These are phyloP conservation scores for Mortierella sp. DNA, from an alignment of 371 early-diverging fungal species.

Conservation along the genomic window DNA sequence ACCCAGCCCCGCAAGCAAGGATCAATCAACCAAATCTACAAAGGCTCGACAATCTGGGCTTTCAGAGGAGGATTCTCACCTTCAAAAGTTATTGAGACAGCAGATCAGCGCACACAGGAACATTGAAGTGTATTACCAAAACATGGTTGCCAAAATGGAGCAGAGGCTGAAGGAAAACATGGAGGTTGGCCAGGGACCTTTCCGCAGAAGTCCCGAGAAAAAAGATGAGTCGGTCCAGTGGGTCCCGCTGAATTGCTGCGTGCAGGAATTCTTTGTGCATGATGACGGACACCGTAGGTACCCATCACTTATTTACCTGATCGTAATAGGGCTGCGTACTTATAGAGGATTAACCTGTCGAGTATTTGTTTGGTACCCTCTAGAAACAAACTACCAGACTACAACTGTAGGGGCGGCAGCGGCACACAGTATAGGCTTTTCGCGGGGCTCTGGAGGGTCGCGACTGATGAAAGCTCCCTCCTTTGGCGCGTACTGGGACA, in stretches of 20 bases:
- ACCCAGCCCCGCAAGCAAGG: slow-evolving; percentile 7
- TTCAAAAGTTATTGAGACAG: slow-evolving; percentile 50
- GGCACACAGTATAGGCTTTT: slow-evolving; percentile 43
- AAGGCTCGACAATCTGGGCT: slow-evolving; percentile 48
- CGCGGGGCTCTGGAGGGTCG: slow-evolving; percentile 18
- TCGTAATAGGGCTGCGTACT: not conserved
- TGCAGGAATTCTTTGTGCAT: slow-evolving; percentile 52
- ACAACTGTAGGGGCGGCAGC: slow-evolving; percentile 55
- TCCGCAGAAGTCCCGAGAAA: slow-evolving; percentile 56
- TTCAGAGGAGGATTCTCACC: slow-evolving; percentile 41
- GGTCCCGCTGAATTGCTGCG: slow-evolving; percentile 57
- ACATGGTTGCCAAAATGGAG: slow-evolving; percentile 42
- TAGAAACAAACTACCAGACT: slow-evolving; percentile 52
- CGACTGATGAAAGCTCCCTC: slow-evolving; percentile 20
- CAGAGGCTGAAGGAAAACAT: slow-evolving; percentile 50
- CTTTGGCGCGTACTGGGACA: slow-evolving; percentile 46
- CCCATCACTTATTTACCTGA: not conserved
- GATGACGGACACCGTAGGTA: slow-evolving; percentile 47
- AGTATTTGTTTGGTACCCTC: not conserved
- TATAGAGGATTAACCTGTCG: not conserved
- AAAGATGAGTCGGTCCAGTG: slow-evolving; percentile 57
- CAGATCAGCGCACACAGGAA: slow-evolving; percentile 56
- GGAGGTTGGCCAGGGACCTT: slow-evolving; percentile 54
- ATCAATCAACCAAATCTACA: slow-evolving; percentile 17
- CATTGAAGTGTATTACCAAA: slow-evolving; percentile 45